phyloP scores from a whole-genome alignment of 2,329 filamentous ascomycete species.

The Penicillium janthinellum region DNA sequence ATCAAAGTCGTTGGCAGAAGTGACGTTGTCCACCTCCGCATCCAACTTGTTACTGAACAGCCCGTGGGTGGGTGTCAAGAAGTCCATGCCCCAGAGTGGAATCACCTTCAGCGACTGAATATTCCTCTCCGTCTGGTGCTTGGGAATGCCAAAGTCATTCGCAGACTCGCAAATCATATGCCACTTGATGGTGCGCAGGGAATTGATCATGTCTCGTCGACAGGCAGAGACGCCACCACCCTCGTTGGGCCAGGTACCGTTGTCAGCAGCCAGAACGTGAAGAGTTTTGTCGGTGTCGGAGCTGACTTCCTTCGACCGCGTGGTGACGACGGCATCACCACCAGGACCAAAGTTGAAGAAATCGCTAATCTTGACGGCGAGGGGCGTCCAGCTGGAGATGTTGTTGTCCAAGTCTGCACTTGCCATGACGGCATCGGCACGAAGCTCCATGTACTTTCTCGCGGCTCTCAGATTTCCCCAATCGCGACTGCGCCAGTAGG shows the following conservation, averaged over 20 bases:
- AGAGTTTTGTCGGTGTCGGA: slow-evolving; percentile 52
- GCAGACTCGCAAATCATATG: slow-evolving; percentile 59
- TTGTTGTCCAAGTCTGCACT: slow-evolving; percentile 55
- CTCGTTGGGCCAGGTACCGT: slow-evolving; percentile 56
- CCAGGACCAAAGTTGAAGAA: slow-evolving; percentile 56
- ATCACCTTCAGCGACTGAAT: slow-evolving; percentile 58
- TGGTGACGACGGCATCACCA: slow-evolving; percentile 56
- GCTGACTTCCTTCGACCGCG: slow-evolving; percentile 51
- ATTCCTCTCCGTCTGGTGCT: slow-evolving; percentile 59
- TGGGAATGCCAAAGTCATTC: slow-evolving; percentile 58
- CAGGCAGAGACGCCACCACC: slow-evolving; percentile 60
- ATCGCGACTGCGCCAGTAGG: slow-evolving; percentile 52
- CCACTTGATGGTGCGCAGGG: slow-evolving; percentile 56
- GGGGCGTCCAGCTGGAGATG: slow-evolving; percentile 55
- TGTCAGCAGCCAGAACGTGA: slow-evolving; percentile 56
- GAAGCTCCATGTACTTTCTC: slow-evolving; percentile 47
- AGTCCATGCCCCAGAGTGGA: slow-evolving; percentile 58
- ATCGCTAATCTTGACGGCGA: slow-evolving; percentile 55
- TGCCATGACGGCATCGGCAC: slow-evolving; percentile 55
- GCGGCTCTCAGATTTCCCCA: slow-evolving; percentile 47
- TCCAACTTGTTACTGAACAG: slow-evolving; percentile 58
- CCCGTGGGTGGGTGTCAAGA: slow-evolving; percentile 55
- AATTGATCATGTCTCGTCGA: slow-evolving; percentile 58
- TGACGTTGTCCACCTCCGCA: slow-evolving; percentile 53
- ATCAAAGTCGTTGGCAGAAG: slow-evolving; percentile 49